phyloP scores from a whole-genome alignment of 192 early-diverging fungal genomes.

The Phycomyces blakesleeanus region DNA sequence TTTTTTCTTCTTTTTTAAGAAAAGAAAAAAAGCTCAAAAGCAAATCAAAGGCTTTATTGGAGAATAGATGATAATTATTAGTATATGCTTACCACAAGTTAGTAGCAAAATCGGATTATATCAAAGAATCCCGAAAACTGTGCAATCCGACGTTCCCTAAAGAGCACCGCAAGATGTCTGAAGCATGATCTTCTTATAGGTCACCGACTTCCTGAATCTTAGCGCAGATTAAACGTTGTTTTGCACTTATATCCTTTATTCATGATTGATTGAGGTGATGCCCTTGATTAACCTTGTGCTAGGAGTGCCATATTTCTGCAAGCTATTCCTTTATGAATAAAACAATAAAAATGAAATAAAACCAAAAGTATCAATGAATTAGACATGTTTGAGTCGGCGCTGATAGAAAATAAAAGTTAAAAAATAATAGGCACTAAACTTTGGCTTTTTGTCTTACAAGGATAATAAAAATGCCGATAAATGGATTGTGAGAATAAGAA shows the following conservation, averaged over 20 bases:
- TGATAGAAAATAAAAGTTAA: too few species aligned
- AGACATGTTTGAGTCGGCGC: too few species aligned
- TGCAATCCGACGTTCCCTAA: background rate
- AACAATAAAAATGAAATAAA: too few species aligned
- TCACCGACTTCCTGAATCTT: constrained; percentile 6
- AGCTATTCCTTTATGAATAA: background rate
- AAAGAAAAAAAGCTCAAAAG: too few species aligned
- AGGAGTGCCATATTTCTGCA: background rate
- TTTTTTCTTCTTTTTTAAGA: too few species aligned
- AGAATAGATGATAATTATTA: too few species aligned
- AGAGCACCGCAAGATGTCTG: constrained; percentile 10
- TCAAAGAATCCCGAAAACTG: background rate
- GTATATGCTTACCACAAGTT: background rate
- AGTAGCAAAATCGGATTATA: background rate
- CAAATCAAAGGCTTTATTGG: too few species aligned
- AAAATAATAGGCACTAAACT: too few species aligned
- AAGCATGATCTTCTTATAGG: constrained; percentile 4
- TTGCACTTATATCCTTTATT: background rate
- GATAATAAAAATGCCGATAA: too few species aligned
- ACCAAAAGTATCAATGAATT: background rate
- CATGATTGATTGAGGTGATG: background rate
- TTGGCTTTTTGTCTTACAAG: too few species aligned
- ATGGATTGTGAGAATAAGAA: too few species aligned
- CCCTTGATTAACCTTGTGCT: background rate
- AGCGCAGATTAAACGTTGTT: constrained; percentile 2